Evolutionary conservation across 73 alveolate species (phyloP), one percentile per base, ranked within the genome.

Genomic region (Paramecium bursaria): DNA sequence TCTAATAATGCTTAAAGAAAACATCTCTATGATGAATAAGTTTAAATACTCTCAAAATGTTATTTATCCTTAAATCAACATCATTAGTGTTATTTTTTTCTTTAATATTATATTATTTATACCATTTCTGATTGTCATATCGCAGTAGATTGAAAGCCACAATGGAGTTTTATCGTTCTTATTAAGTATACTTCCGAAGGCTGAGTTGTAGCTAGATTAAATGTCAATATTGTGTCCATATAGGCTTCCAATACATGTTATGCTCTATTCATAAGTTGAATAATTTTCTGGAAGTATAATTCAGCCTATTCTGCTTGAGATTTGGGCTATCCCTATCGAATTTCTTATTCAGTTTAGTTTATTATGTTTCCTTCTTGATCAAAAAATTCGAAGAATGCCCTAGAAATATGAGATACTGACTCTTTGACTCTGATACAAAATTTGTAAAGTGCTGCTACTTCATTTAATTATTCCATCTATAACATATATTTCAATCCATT

Each of bases 111-210:
- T 7, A 39, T 39, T 7, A 39, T 7, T 39, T 39, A 39, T 39
- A 39, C 49, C 60, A 42, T n/a, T 39, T 67, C 60, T 31, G 7
- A 67, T 31, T 1, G 44, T n/a, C 13, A 39, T 67, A 67, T 67
- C 82, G 44, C 50, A 11, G 21, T 67, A 67, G 21, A 67, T 33
- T 2, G 82, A 53, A 21, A 67, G 27, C 61, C 57, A 67, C 2
- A 33, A 35, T 15, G 82, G 82, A 1, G 82, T 30, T 60, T 60
- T 60, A 2, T 60, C 79, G 35, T 60, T 60, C 17, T 60, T 60
- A 60, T 60, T 60, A 7, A 60, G 14, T 10, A 60, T 53, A 3
- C 15, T 14, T 22, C 48, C 30, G 17, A 60, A 60, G 2, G 79
- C 79, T 13, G 35, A 31, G 35, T 42, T 60, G 19, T 60, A 60